phyloP scores from a whole-genome alignment of 176 grass and related monocot genomes.

The Oryza brachyantha region DNA sequence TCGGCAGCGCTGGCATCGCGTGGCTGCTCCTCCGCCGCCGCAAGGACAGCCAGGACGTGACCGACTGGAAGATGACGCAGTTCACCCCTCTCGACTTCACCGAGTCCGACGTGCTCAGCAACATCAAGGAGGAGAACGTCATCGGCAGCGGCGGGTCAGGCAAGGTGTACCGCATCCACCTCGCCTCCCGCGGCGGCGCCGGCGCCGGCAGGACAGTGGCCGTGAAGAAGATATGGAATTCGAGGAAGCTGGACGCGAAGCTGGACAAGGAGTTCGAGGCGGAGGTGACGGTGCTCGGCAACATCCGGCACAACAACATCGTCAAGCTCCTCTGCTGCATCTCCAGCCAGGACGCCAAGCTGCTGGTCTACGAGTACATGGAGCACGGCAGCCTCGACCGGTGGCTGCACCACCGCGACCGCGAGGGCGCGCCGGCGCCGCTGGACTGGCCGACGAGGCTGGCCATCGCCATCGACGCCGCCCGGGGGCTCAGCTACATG shows the following conservation, averaged over 20 bases:
- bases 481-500: conserved; percentile 79
- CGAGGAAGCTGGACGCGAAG: conserved; percentile 37
- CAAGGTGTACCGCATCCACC: conserved; percentile 64
- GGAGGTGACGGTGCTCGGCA: conserved; percentile 76
- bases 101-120: conserved; percentile 49
- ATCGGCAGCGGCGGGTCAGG: conserved; percentile 68
- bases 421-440: conserved; percentile 27
- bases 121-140: conserved; percentile 57
- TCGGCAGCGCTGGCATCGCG: conserved; percentile 39
- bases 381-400: conserved; percentile 71
- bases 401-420: conserved; percentile 58
- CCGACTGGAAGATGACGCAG: conserved; percentile 64
- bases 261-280: conserved; percentile 67
- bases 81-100: conserved; percentile 54
- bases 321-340: conserved; percentile 83
- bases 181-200: background rate
- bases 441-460: conserved; percentile 71
- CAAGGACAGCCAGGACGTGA: conserved; percentile 35
- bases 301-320: conserved; percentile 76
- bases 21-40: conserved; percentile 37
- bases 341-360: conserved; percentile 53
- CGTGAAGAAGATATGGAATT: conserved; percentile 66
- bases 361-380: conserved; percentile 87
- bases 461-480: conserved; percentile 53
- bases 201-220: conserved; percentile 39